Base-by-base conservation (phyloP, 805 yeast species). In the Candida quercuum region DNA sequence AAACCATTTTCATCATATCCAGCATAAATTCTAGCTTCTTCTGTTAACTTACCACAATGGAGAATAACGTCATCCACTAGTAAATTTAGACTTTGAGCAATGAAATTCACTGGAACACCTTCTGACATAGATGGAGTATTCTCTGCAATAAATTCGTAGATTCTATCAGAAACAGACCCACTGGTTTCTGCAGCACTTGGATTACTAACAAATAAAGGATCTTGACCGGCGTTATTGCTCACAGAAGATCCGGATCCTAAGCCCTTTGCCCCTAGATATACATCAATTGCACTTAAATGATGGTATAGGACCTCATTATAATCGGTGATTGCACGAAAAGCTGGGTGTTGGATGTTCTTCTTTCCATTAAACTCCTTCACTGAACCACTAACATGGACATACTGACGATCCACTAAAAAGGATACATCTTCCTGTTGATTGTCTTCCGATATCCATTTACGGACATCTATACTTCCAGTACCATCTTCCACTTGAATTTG, bases 401-500 rank as follows among this genome's bases (percentile, higher is more conserved):
- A 84, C 35, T 72, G 72, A 33, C 79, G 78, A 22, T 73, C 61
- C 41, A 61, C 49, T 10, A 56, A 46, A 21, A 58, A 57, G 27
- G 56, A 59, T 36, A 55, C 61, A 35, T 63, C 63, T 25, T 59
- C 55, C 27, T 56, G 60, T 9, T 63, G 53, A 24, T 52, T 52
- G 51, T 40, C 54, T 19, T 74, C 76, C 34, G 71, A 70, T 39
- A 67, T 60, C 91, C 91, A 84, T 45, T 72, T 72, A 49, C 82
- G 71, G 33, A 83, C 70, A 19, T 78, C 81, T 6, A 79, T 65
- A 4, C 71, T 63, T 0, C 87, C 88, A 0, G 93, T 79, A 10
- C 93, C 91, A 56, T 84, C 94, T 51, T 84, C 93, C n/a, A 84
- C 52, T 15, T 78, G 76, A 32, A 81, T 55, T 16, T 63, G 60